Evolutionary conservation across 1,284 basidiomycete species (phyloP), one percentile per base, ranked within the genome.

Genomic region (Kalmanozyma brasiliensis): DNA sequence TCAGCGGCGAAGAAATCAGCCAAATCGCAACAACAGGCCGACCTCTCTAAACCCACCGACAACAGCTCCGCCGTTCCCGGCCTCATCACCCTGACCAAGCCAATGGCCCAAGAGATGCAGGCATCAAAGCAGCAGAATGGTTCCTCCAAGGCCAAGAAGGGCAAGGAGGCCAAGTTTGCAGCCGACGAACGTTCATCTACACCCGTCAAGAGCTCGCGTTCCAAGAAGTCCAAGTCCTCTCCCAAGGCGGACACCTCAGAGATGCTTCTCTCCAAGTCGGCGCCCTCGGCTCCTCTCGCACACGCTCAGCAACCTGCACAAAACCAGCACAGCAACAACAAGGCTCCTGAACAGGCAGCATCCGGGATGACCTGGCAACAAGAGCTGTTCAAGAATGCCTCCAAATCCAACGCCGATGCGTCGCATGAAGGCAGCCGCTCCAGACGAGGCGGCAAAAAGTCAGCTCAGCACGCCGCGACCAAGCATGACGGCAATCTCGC

Each of bases 361-460:
- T 52, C 56, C 13, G 69, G 59, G 16, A 60, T 75, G 20, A 75
- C 73, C 6, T 75, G 73, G 73, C 73, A 75, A 48, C 73, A 75
- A 43, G 63, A 75, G 41, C 41, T 75, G 61, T 59, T 75, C 41
- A 53, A 53, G 51, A 47, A 49, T 24, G 46, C 55, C 22, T 60
- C 55, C 19, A 62, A 52, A 9, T 60, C 62, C 35, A 49, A 45
- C 17, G 26, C 49, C 0, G 64, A 65, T 36, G 40, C 62, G 19
- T 51, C 60, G 30, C 52, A 57, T 13, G 38, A 53, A 8, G 37
- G 51, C 41, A 60, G 52, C 23, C 33, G 58, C 44, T 55, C 58
- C 9, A 58, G 55, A 30, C 43, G 58, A 17, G 24, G 44, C 13
- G 49, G 42, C 56, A 62, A 52, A 36, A 69, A 63, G 37, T 14